Percentiles rank a stretch among this genome's conserved stretches.
These are phyloP conservation scores for Chenopodium quinoa DNA, from an alignment of 148 eudicot species.

Conservation along the genomic window DNA sequence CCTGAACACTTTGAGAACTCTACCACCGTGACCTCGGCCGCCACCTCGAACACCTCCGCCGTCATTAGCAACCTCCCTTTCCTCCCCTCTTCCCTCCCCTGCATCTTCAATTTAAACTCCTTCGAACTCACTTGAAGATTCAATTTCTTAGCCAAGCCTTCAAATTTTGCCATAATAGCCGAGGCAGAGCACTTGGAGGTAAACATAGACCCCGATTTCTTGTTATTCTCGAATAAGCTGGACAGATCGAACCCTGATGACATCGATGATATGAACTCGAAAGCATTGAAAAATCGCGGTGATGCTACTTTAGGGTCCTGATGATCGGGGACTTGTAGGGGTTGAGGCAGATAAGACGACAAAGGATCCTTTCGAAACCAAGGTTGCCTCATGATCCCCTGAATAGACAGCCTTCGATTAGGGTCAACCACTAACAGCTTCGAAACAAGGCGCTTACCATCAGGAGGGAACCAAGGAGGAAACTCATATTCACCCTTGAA, in stretches of 20 bases:
- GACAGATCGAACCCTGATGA: conserved; percentile 88
- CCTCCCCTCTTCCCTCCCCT: conserved; percentile 58
- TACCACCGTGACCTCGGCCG: conserved; percentile 77
- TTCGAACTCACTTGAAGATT: conserved; percentile 41
- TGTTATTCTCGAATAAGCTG: conserved; percentile 48
- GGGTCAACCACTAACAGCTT: conserved; percentile 60
- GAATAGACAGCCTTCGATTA: conserved; percentile 42
- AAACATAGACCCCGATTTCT: conserved; percentile 48
- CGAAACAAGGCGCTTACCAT: conserved; percentile 50
- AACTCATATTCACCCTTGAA: conserved; percentile 58
- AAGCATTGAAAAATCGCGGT: conserved; percentile 73
- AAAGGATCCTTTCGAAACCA: conserved; percentile 54
- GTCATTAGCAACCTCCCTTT: conserved; percentile 61
- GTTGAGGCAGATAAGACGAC: conserved; percentile 13
- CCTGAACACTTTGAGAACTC: conserved; percentile 79
- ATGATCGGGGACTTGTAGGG: conserved; percentile 5
- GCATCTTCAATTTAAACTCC: conserved; percentile 56
- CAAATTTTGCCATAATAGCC: conserved; percentile 42
- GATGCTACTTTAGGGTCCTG: conserved; percentile 36
- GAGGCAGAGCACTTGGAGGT: conserved; percentile 62
- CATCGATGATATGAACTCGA: conserved; percentile 85
- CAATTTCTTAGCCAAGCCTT: conserved; percentile 44
- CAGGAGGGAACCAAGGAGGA: conserved; percentile 65
- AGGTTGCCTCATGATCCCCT: conserved; percentile 45
- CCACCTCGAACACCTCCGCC: conserved; percentile 88